Evolutionary conservation across 139 green algal genomes (phyloP), one percentile per base, ranked within the genome.

Genomic region (Chlamydomonas eustigma): DNA sequence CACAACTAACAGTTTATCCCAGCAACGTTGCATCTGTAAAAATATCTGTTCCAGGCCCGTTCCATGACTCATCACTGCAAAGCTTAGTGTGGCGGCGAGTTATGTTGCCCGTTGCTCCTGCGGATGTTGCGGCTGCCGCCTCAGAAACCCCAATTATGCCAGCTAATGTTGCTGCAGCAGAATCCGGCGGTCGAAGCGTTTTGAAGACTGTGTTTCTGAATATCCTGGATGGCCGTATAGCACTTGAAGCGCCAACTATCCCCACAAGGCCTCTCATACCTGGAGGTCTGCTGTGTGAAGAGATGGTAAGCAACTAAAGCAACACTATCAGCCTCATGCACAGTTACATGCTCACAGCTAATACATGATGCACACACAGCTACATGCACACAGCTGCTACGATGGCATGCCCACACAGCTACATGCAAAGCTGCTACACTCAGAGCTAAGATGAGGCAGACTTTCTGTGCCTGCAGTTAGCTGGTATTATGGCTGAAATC

Each of bases 231-330:
- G 12, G 63, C 30, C 2, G 24, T 24, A 2, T 3, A 22, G 3
- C 36, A 51, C 30, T 78, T 37, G 25, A 6, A 50, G 36, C 64
- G 65, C 58, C 36, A 12, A 2, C 37, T 31, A 38, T 37, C 4
- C 37, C 58, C 8, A n/a, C 2, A 6, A 2, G 36, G 4, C 12
- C 37, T 1, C 52, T n/a, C 24, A 2, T 77, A 30, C 72, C 24
- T 5, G 77, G 65, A 39, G 69, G 65, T 5, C 32, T 73, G 51
- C 50, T 81, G 51, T 78, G 77, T 33, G 75, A 80, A 32, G 74
- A 78, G 63, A 78, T 78, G 74, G 74, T 78, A 63, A 74, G 75
- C n/a, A n/a, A n/a, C n/a, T n/a, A n/a, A n/a, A n/a, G n/a, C n/a
- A n/a, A n/a, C n/a, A n/a, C n/a, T n/a, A n/a, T n/a, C n/a, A n/a